Conservation (phyloP, 352 stramenopile species). For the Thalassiosira mediterranea region DNA sequence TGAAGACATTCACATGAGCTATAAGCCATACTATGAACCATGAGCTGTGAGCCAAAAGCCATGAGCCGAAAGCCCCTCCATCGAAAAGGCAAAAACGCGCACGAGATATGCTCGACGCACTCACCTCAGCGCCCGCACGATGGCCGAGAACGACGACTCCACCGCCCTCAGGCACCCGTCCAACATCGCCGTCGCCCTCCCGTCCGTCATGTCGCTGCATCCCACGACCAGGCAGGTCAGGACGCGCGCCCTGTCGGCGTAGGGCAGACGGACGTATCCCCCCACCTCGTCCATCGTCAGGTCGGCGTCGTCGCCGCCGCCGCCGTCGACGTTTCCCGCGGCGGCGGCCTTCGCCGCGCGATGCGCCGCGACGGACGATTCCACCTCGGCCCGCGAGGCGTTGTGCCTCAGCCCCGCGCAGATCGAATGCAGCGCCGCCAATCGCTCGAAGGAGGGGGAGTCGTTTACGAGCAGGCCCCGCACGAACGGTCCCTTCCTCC, state of each 20-base stretch:
- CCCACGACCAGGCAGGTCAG: constrained; percentile 67
- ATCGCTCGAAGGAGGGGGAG: constrained; percentile 63
- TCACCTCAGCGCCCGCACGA: constrained; percentile 70
- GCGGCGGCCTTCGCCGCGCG: constrained; percentile 16
- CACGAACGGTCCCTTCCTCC: constrained; percentile 57
- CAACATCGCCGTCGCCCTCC: constrained; percentile 54
- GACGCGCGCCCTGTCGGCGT: constrained; percentile 63
- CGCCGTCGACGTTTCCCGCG: constrained; percentile 29
- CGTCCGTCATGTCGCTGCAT: constrained; percentile 67
- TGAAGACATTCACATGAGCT: too few relatives aligned
- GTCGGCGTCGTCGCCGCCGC: constrained; percentile 27
- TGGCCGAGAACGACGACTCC: constrained; percentile 63
- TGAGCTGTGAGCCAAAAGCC: too few relatives aligned
- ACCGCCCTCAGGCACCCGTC: constrained; percentile 68
- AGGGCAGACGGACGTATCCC: constrained; percentile 77
- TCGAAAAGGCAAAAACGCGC: neutral
- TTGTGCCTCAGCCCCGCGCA: constrained; percentile 69
- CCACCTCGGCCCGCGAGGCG: constrained; percentile 50
- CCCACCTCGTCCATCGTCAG: constrained; percentile 56
- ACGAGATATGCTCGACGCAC: constrained; percentile 11
- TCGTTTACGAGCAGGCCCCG: constrained; percentile 54
- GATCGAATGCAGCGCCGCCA: constrained; percentile 64
- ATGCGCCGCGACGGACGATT: too few relatives aligned
- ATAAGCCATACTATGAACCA: too few relatives aligned
- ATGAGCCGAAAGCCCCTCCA: too few relatives aligned